Evolutionary conservation across 192 early-diverging fungal genomes (phyloP).

Genomic region (Jimgerdemannia flammicorona): DNA sequence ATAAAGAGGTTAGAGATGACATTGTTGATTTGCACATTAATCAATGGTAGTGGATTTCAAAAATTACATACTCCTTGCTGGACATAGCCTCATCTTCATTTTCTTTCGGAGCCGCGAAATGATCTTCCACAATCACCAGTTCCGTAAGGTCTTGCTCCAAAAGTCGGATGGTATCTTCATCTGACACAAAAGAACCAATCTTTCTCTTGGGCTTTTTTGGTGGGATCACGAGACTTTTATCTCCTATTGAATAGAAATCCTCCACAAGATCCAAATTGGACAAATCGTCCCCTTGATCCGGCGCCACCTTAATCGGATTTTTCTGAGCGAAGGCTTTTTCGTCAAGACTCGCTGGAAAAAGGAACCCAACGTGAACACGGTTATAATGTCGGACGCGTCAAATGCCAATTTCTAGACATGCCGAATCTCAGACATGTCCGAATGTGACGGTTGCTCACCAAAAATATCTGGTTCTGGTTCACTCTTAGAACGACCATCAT

Average conservation of each 20-base stretch:
- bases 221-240: not conserved
- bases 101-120: constrained; percentile 38
- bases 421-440: too few species aligned
- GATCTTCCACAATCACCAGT: constrained; percentile 39
- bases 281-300: constrained; percentile 9
- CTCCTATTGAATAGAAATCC: constrained; percentile 36
- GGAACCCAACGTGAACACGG: not conserved
- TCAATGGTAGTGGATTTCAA: not conserved
- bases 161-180: constrained; percentile 39
- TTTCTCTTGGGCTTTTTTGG: constrained; percentile 19
- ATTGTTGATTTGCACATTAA: too few species aligned
- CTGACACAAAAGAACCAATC: constrained; percentile 1
- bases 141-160: constrained; percentile 19
- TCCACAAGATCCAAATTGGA: constrained; percentile 42
- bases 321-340: constrained; percentile 45
- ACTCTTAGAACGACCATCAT: not conserved
- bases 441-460: not conserved
- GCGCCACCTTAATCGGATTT: not conserved
- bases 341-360: constrained; percentile 38
- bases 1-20: not conserved
- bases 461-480: not conserved
- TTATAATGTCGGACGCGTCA: not conserved
- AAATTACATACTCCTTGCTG: constrained; percentile 12
- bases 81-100: constrained; percentile 22
- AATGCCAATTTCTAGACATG: too few species aligned